Evolutionary conservation across 108 stramenopile species (phyloP).

Genomic region (Pseudonitzschia pungens): DNA sequence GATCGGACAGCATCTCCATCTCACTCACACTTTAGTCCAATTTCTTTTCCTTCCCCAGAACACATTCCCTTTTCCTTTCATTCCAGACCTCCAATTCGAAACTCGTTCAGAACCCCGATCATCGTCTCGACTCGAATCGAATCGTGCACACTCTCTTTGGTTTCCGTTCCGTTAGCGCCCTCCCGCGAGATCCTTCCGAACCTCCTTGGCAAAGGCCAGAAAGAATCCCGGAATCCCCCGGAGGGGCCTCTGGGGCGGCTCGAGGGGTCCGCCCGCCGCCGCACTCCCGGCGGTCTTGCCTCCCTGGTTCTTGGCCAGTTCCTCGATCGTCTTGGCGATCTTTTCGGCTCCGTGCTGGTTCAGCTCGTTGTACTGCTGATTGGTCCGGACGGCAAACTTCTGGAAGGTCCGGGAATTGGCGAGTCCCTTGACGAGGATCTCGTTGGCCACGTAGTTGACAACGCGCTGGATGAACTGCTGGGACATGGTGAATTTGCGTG

Average conservation of each 20-base stretch:
- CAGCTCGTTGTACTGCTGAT: constrained; percentile 57
- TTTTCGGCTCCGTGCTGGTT: constrained; percentile 71
- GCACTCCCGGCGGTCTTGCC: constrained; percentile 17
- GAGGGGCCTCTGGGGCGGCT: constrained; percentile 62
- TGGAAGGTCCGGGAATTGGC: constrained; percentile 85
- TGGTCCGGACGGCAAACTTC: constrained; percentile 75
- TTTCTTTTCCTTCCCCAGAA: too few relatives aligned
- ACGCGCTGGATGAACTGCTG: constrained; percentile 73
- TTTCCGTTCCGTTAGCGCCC: too few relatives aligned
- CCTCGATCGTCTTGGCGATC: constrained; percentile 60
- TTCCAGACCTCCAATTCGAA: too few relatives aligned
- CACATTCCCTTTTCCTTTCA: too few relatives aligned
- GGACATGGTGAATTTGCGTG: neutral
- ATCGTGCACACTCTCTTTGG: too few relatives aligned
- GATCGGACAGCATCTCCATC: too few relatives aligned
- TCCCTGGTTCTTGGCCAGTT: constrained; percentile 50
- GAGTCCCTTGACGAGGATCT: constrained; percentile 82
- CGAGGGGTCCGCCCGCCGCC: constrained; percentile 13
- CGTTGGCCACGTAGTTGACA: constrained; percentile 80
- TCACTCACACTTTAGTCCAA: too few relatives aligned
- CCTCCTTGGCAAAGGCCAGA: constrained; percentile 70
- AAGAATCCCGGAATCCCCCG: constrained; percentile 78
- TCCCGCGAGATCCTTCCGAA: constrained; percentile 65
- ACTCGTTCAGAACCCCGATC: too few relatives aligned
- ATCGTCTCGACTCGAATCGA: too few relatives aligned